phyloP scores from a whole-genome alignment of 2,329 filamentous ascomycete genomes.

The Raffaelea ambrosiae region DNA sequence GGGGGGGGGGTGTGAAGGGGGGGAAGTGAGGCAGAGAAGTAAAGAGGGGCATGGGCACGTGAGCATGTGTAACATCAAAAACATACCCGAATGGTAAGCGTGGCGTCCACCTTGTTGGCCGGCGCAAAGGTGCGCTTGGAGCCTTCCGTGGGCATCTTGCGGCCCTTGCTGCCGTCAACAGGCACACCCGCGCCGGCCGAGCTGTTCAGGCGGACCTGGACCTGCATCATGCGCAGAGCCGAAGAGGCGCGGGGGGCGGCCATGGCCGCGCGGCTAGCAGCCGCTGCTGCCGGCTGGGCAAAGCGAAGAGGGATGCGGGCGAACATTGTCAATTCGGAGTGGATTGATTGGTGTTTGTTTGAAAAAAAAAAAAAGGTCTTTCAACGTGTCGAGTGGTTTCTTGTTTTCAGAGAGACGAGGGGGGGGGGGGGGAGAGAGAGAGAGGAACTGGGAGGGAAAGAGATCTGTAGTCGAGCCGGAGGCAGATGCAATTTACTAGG shows the following conservation, averaged over 20 bases:
- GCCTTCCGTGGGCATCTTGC: slow-evolving; percentile 55
- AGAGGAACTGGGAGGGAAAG: slow-evolving; percentile 5
- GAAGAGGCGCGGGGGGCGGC: slow-evolving; percentile 24
- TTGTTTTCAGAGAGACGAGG: neutral
- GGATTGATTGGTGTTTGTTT: slow-evolving; percentile 2
- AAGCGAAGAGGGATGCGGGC: slow-evolving; percentile 45
- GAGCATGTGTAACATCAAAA: neutral
- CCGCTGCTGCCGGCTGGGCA: slow-evolving; percentile 33
- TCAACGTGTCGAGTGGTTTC: neutral
- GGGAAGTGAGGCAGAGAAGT: neutral
- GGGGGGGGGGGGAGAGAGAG: neutral
- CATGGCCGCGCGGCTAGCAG: slow-evolving; percentile 17
- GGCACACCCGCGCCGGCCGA: slow-evolving; percentile 24
- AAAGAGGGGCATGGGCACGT: neutral
- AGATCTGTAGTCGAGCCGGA: neutral
- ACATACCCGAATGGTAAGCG: slow-evolving; percentile 83
- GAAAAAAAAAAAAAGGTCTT: slow-evolving; percentile 4
- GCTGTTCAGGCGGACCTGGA: slow-evolving; percentile 26
- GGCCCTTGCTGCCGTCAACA: slow-evolving; percentile 60
- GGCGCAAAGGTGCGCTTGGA: slow-evolving; percentile 53
- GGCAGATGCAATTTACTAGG: slow-evolving; percentile 26
- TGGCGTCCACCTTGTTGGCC: slow-evolving; percentile 64
- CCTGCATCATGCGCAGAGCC: slow-evolving; percentile 23
- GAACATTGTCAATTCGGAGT: slow-evolving; percentile 41
- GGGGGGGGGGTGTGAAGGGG: neutral